Evolutionary conservation across 1,284 basidiomycete species (phyloP), one percentile per base, ranked within the genome.

Genomic region (Sanguinoderma infundibulare): DNA sequence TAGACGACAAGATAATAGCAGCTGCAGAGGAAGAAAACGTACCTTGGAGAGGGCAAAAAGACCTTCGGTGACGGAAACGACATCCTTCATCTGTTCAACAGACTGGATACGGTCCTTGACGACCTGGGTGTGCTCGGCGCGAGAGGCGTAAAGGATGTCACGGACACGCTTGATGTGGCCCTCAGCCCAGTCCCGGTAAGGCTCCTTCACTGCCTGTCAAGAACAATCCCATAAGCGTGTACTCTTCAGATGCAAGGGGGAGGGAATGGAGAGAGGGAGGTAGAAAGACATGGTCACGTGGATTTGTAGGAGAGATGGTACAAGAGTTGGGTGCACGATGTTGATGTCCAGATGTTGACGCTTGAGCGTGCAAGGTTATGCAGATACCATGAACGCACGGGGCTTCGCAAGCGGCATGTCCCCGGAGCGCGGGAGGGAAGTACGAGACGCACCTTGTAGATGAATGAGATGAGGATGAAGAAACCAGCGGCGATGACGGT

Each of bases 1-100:
- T n/a, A n/a, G 5, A 32, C 8, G 38, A 42, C 2, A 28, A 20
- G 51, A 15, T 9, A n/a, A 26, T 26, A 12, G 26, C 40, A 26
- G 56, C 49, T 22, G 34, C 40, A 28, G n/a, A 35, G 1, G 17
- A 59, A 28, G 9, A 53, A 10, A 36, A 65, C 82, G 61, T 59
- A 90, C 93, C 86, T 98, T 98, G 72, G 97, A 96, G 61, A 98
- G 81, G 59, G 90, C 83, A 78, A 98, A 99, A 72, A 99, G 91
- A 60, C 87, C 88, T 79, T 96, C 82, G 62, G 96, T 98, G 67
- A 98, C 82, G 61, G 87, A 85, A 62, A 96, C 94, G 69, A 98
- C 95, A 75, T 98, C 95, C 81, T 95, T 96, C 89, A 98, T 92
- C 78, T 95, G 86, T 62, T 87, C 88, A 63, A 99, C 96, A 61